These are phyloP conservation scores for Pugionium dolabratum DNA, from an alignment of 345 rosid species.

Conservation along the genomic window DNA sequence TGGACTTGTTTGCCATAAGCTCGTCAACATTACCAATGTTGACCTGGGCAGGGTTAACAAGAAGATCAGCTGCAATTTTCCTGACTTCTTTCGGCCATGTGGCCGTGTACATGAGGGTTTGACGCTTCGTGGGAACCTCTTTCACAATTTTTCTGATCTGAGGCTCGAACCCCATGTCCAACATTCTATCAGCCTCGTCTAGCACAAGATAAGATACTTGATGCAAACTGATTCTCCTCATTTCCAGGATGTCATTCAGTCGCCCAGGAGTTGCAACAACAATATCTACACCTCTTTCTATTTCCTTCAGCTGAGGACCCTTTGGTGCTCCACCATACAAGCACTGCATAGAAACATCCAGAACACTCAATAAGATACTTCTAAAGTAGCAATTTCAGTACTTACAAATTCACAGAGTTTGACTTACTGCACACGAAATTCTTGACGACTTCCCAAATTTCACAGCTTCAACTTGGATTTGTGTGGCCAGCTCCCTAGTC, in stretches of 20 bases:
- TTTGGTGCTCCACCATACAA: slow-evolving; percentile 99
- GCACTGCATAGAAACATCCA: slow-evolving; percentile 49
- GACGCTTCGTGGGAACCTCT: slow-evolving; percentile 85
- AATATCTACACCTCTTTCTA: slow-evolving; percentile 88
- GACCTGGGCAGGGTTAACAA: slow-evolving; percentile 92
- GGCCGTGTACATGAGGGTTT: slow-evolving; percentile 97
- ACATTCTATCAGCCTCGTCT: slow-evolving; percentile 98
- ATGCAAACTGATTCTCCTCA: slow-evolving; percentile 81
- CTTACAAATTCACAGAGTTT: neutral
- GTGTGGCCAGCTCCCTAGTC: slow-evolving; percentile 98
- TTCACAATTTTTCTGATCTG: slow-evolving; percentile 95
- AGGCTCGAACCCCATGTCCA: slow-evolving; percentile 99
- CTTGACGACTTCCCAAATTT: slow-evolving; percentile 90
- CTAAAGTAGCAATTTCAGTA: neutral
- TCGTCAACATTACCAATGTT: slow-evolving; percentile 96
- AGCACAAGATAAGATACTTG: slow-evolving; percentile 94
- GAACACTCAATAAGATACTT: slow-evolving; percentile 2
- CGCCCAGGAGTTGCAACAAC: slow-evolving; percentile 99
- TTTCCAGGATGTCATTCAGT: slow-evolving; percentile 90
- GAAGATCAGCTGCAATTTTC: slow-evolving; percentile 89
- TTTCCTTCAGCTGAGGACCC: slow-evolving; percentile 87
- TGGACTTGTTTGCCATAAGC: slow-evolving; percentile 97
- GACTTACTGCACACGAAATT: slow-evolving; percentile 78
- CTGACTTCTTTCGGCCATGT: slow-evolving; percentile 98
- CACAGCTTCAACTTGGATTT: slow-evolving; percentile 88